phyloP scores from a whole-genome alignment of 2,329 filamentous ascomycete species.

The Aspergillus fumigatiaffinis region DNA sequence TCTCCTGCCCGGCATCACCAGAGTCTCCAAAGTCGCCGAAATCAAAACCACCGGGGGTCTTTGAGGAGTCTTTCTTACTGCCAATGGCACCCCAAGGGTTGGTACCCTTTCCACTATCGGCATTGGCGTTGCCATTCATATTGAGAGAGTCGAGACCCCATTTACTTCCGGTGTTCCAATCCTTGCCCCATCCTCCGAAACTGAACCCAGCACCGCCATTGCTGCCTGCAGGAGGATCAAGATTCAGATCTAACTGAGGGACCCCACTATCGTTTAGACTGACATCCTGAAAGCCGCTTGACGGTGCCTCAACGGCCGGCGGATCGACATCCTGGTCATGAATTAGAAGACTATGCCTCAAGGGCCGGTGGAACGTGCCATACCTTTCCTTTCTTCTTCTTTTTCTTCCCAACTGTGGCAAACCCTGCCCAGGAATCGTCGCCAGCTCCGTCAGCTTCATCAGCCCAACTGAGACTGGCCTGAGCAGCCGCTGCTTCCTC shows the following conservation, averaged over 20 bases:
- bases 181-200: constrained; percentile 59
- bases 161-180: constrained; percentile 53
- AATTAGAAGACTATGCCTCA: not conserved
- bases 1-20: not conserved
- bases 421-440: constrained; percentile 54
- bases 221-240: constrained; percentile 46
- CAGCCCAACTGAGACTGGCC: constrained; percentile 42
- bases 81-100: constrained; percentile 39
- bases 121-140: constrained; percentile 26
- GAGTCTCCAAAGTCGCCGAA: constrained; percentile 40
- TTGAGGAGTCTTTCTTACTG: constrained; percentile 36
- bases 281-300: constrained; percentile 64
- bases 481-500: constrained; percentile 22
- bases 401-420: constrained; percentile 48
- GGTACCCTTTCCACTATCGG: constrained; percentile 27
- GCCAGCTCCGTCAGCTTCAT: constrained; percentile 39
- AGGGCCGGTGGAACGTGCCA: constrained; percentile 5
- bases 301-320: constrained; percentile 33
- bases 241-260: constrained; percentile 55
- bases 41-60: constrained; percentile 37
- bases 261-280: constrained; percentile 57
- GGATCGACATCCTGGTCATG: constrained; percentile 26
- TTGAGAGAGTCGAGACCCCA: constrained; percentile 42
- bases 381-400: constrained; percentile 59
- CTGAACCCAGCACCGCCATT: constrained; percentile 36